A percentile compares a stretch with the other conserved stretches of the same genome.
Evolutionary conservation across 148 eudicot genomes (phyloP).

Genomic region (Pouteria glomerata): DNA sequence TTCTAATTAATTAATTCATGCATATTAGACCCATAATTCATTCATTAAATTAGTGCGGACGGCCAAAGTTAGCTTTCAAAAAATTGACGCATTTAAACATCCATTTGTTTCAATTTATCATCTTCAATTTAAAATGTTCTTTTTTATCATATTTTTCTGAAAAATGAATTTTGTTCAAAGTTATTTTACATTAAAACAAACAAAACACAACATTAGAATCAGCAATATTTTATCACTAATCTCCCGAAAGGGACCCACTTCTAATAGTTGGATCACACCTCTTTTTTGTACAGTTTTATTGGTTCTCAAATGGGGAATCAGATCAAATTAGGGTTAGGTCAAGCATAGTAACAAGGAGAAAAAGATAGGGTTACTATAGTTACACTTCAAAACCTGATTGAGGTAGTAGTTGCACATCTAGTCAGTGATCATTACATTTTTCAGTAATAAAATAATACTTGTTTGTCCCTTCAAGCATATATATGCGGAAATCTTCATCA

Average conservation of each 20-base stretch:
- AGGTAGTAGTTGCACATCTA: constrained; percentile 20
- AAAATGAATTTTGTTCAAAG: no score
- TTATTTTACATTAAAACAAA: no score
- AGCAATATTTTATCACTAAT: background rate
- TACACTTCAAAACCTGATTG: background rate
- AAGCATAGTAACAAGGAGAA: background rate
- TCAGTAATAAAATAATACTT: background rate
- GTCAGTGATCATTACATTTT: constrained; percentile 13
- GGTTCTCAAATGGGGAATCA: no score
- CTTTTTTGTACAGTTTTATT: no score
- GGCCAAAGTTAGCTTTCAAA: background rate
- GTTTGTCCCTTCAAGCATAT: background rate
- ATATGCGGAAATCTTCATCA: no score
- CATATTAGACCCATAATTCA: background rate
- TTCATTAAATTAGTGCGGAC: background rate
- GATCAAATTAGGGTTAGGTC: no score
- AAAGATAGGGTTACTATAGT: background rate
- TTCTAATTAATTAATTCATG: background rate
- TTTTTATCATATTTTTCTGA: no score
- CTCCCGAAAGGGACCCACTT: background rate
- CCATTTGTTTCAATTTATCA: no score
- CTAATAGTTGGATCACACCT: background rate
- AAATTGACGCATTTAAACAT: no score
- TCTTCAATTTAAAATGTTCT: no score
- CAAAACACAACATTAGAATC: no score